Evolutionary conservation across 495 filamentous ascomycete genomes (phyloP).

Genomic region (Aspergillus wentii): DNA sequence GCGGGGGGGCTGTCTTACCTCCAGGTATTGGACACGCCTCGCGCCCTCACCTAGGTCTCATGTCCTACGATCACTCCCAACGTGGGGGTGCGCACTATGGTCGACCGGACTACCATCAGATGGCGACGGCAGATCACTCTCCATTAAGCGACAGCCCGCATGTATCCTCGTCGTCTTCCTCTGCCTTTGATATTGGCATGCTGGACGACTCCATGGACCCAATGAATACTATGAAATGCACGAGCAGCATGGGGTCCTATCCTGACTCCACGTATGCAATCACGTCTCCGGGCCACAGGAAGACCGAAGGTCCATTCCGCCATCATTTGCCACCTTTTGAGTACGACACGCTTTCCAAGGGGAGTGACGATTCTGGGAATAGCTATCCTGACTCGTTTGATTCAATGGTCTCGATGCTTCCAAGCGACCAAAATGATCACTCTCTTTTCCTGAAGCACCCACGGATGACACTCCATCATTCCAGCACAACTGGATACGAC

Average conservation of each 20-base stretch:
- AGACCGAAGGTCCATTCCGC: slow-evolving; percentile 15
- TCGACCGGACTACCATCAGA: slow-evolving; percentile 32
- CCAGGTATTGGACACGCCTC: slow-evolving; percentile 29
- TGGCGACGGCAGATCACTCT: slow-evolving; percentile 30
- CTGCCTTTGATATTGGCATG: slow-evolving; percentile 33
- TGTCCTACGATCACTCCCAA: slow-evolving; percentile 33
- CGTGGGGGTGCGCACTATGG: slow-evolving; percentile 31
- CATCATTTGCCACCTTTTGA: slow-evolving; percentile 17
- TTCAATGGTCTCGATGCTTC: slow-evolving; percentile 19
- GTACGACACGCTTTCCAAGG: slow-evolving; percentile 16
- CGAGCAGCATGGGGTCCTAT: slow-evolving; percentile 29
- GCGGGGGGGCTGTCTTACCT: slow-evolving; percentile 23
- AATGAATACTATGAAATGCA: slow-evolving; percentile 34
- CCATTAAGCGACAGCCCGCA: slow-evolving; percentile 37
- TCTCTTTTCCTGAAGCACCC: slow-evolving; percentile 19
- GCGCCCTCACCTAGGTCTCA: slow-evolving; percentile 29
- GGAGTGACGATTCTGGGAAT: slow-evolving; percentile 11
- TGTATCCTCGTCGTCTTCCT: slow-evolving; percentile 41
- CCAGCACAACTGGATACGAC: slow-evolving; percentile 27
- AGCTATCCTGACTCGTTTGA: slow-evolving; percentile 19
- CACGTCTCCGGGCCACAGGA: slow-evolving; percentile 16
- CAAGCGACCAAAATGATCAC: slow-evolving; percentile 17
- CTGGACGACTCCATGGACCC: slow-evolving; percentile 38
- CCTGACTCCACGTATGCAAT: slow-evolving; percentile 26
- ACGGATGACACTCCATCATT: slow-evolving; percentile 11